Evolutionary conservation across 2,329 filamentous ascomycete species (phyloP), one percentile per base, ranked within the genome.

Genomic region (Beauveria asiatica): DNA sequence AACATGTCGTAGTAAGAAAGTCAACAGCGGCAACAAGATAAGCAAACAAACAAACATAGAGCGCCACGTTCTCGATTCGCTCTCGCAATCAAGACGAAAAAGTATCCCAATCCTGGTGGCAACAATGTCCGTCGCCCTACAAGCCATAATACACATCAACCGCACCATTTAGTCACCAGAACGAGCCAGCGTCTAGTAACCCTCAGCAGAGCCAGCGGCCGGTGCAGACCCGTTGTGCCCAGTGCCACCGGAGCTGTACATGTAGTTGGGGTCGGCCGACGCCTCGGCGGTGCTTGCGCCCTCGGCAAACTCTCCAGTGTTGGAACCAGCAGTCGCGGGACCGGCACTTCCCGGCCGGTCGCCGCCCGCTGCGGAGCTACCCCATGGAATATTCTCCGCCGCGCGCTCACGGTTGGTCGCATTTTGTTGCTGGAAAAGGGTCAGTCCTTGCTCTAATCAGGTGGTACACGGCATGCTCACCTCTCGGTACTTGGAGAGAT

Each of bases 401-500:
- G 73, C 72, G 57, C 74, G 69, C 11, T 75, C 74, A 53, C 74
- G 69, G 65, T 75, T 75, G 37, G 73, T 70, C 55, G 75, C 73
- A 51, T 75, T 75, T 66, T 75, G 74, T 73, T 75, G 74, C 74
- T 76, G 59, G n/a, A 44, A 30, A 42, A 27, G 45, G 46, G 61
- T 46, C 60, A 49, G 52, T 45, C 5, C 13, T 19, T 33, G 42
- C 51, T 8, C n/a, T 8, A 1, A 8, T 30, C 9, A 44, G 42
- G 19, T 30, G 17, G 37, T 8, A n/a, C 19, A 11, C 13, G 9
- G 23, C 37, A 59, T 52, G 67, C 88, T 84, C 83, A 97, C 94
- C 83, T 99, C 94, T 74, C 94, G 88, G 75, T 97, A 99, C 73
- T 97, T 94, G 62, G 92, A 91, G 46, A 99, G 83, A 74, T 99